A percentile compares a stretch with the other conserved stretches of the same genome.
Conservation (phyloP, 2,329 filamentous ascomycete genomes). For the Septoria linicola region DNA sequence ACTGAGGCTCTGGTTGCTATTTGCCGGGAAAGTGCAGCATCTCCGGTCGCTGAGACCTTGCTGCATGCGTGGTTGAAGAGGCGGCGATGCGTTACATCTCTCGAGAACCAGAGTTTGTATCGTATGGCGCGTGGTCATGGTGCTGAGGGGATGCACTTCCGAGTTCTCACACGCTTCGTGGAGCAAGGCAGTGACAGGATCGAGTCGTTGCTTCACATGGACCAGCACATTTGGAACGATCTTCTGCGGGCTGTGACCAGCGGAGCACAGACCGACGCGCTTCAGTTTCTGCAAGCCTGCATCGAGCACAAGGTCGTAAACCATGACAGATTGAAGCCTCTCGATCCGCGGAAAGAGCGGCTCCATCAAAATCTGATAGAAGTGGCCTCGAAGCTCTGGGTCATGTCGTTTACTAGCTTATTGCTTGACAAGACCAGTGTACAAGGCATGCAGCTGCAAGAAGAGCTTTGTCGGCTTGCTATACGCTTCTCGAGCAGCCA, state of each 20-base stretch:
- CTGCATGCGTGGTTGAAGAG: constrained; percentile 3
- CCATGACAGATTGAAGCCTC: no score
- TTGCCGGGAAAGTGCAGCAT: constrained; percentile 11
- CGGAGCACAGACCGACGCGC: constrained; percentile 1
- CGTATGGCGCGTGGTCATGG: background rate
- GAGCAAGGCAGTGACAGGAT: background rate
- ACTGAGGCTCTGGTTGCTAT: constrained; percentile 12
- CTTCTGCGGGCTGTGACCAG: background rate
- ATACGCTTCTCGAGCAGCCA: background rate
- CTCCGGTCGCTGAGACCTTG: constrained; percentile 10
- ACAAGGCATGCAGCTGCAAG: background rate
- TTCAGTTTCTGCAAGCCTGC: background rate
- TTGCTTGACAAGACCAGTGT: background rate
- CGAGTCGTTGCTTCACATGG: background rate
- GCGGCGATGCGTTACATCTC: background rate
- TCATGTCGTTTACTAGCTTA: background rate
- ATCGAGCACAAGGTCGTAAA: background rate
- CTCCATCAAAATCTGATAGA: background rate
- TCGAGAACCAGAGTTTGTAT: background rate
- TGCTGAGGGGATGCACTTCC: background rate
- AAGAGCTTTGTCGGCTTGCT: background rate
- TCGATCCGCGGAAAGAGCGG: background rate
- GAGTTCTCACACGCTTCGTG: background rate
- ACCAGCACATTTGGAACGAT: background rate
- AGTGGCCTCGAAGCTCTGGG: constrained; percentile 4